These are phyloP conservation scores for Saposhnikovia divaricata DNA, from an alignment of 129 eudicot genomes.

Conservation along the genomic window DNA sequence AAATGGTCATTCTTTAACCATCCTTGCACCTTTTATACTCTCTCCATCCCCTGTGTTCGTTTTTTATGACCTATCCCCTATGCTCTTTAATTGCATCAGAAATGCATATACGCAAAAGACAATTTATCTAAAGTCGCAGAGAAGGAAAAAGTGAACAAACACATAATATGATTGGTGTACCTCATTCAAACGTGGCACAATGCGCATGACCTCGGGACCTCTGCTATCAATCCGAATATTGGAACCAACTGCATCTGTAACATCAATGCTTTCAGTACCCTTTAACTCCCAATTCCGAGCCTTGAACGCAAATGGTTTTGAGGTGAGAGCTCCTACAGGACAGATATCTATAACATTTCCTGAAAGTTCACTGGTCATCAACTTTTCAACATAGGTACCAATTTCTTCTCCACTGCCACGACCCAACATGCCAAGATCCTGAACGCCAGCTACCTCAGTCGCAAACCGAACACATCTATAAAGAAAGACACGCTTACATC, in stretches of 20 bases:
- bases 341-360: conserved; percentile 98
- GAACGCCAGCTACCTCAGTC: conserved; percentile 84
- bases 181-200: conserved; percentile 91
- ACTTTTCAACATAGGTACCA: conserved; percentile 92
- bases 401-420: conserved; percentile 99
- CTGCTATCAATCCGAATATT: conserved; percentile 95
- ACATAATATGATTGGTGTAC: conserved; percentile 20
- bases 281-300: conserved; percentile 99
- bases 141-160: neutral
- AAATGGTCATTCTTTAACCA: too few relatives aligned
- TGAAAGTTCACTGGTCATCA: conserved; percentile 98
- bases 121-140: neutral
- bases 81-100: neutral
- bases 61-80: neutral
- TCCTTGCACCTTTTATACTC: neutral
- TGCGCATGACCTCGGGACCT: conserved; percentile 99
- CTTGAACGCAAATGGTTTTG: conserved; percentile 95
- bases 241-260: conserved; percentile 98
- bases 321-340: conserved; percentile 98
- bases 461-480: conserved; percentile 96
- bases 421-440: conserved; percentile 98
- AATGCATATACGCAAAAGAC: neutral
- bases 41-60: neutral
- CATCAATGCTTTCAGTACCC: conserved; percentile 96
- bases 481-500: neutral